These are phyloP conservation scores for Eryngium alpinum DNA, from an alignment of 140 eudicot species.

Conservation along the genomic window DNA sequence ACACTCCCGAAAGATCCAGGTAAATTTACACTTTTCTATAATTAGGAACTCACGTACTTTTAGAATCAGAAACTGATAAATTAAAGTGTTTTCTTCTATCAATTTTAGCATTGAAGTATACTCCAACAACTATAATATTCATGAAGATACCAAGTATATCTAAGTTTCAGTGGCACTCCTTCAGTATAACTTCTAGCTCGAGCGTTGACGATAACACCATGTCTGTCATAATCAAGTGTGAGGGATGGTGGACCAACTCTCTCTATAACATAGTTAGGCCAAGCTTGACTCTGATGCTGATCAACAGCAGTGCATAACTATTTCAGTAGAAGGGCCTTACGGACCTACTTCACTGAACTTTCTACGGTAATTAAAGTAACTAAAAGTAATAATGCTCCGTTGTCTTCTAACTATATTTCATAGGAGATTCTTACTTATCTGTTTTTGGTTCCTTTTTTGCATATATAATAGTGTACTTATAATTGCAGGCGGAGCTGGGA, in stretches of 20 bases:
- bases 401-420: not conserved
- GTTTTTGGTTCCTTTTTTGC: conserved; percentile 21
- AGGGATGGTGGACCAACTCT: conserved; percentile 86
- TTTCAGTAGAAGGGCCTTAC: conserved; percentile 84
- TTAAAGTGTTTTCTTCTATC: not conserved
- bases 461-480: conserved; percentile 73
- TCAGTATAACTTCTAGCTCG: conserved; percentile 80
- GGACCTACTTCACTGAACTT: conserved; percentile 71
- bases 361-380: conserved; percentile 51
- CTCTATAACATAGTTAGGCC: conserved; percentile 37
- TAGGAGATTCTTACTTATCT: not conserved
- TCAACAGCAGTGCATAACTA: conserved; percentile 38
- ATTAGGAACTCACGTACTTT: not conserved
- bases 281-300: conserved; percentile 32
- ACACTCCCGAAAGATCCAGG: conserved; percentile 84
- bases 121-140: conserved; percentile 78
- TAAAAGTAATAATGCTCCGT: not conserved
- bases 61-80: not conserved
- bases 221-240: conserved; percentile 68
- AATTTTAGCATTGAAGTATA: conserved; percentile 54
- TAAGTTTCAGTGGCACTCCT: conserved; percentile 84
- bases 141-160: conserved; percentile 72
- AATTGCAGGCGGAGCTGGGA: conserved; percentile 86
- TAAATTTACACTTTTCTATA: conserved; percentile 11
- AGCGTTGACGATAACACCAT: conserved; percentile 53